Conservation (phyloP, 2,329 filamentous ascomycete genomes). For the Tolypocladium sp. region DNA sequence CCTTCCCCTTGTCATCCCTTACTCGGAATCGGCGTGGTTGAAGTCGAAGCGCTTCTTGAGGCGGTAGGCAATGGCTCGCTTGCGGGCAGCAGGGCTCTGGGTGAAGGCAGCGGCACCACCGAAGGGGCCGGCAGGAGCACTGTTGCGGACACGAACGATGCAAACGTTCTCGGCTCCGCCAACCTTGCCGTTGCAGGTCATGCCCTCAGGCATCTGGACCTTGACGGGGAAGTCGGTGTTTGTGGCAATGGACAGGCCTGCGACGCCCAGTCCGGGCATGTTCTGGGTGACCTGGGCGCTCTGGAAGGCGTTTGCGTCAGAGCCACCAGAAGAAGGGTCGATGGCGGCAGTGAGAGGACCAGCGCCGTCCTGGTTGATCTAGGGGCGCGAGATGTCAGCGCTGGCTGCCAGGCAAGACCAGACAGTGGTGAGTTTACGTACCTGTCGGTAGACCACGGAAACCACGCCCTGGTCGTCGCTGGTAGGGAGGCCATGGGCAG, state of each 20-base stretch:
- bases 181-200: constrained; percentile 53
- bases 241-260: constrained; percentile 48
- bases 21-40: constrained; percentile 5
- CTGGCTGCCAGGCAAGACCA: background rate
- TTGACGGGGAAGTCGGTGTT: constrained; percentile 57
- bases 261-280: constrained; percentile 47
- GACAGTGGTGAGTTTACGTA: constrained; percentile 8
- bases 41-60: constrained; percentile 28
- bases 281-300: constrained; percentile 48
- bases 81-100: constrained; percentile 46
- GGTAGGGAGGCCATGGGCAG: constrained; percentile 47
- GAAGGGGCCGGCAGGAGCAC: constrained; percentile 53
- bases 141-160: constrained; percentile 55
- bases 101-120: constrained; percentile 59
- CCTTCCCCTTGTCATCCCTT: too few relatives aligned
- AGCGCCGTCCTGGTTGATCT: constrained; percentile 64
- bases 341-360: constrained; percentile 52
- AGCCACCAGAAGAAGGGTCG: constrained; percentile 55
- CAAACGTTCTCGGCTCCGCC: constrained; percentile 56
- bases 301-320: constrained; percentile 51
- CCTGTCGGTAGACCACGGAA: constrained; percentile 51
- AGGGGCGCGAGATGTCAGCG: constrained; percentile 12
- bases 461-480: constrained; percentile 50
- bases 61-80: constrained; percentile 51
- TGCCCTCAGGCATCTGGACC: constrained; percentile 59